phyloP scores from a whole-genome alignment of 768 basidiomycete genomes.

The Wakefieldia striispora region DNA sequence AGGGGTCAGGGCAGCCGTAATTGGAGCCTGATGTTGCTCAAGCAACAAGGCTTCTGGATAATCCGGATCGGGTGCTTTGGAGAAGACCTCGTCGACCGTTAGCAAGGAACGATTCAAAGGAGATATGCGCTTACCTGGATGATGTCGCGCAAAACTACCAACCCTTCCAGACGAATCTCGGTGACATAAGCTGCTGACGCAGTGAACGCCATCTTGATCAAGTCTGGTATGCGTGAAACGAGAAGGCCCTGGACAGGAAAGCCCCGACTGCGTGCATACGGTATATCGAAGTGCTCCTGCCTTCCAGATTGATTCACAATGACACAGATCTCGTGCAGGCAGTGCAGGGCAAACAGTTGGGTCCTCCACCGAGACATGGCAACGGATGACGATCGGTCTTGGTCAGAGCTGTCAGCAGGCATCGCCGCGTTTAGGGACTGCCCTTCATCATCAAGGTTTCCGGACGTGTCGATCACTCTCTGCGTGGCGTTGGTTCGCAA shows the following conservation, averaged over 20 bases:
- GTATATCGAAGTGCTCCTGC: conserved; percentile 81
- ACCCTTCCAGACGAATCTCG: conserved; percentile 88
- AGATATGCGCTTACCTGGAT: conserved; percentile 61
- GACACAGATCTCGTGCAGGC: conserved; percentile 84
- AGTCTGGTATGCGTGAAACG: conserved; percentile 82
- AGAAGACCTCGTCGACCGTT: conserved; percentile 65
- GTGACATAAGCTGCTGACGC: conserved; percentile 96
- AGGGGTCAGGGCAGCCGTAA: conserved; percentile 94
- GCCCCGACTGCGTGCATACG: conserved; percentile 61
- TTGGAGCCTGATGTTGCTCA: conserved; percentile 97
- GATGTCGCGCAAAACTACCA: conserved; percentile 86
- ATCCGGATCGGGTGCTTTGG: conserved; percentile 84
- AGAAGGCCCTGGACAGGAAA: conserved; percentile 62
- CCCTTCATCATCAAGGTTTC: conserved; percentile 83
- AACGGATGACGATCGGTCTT: conserved; percentile 36
- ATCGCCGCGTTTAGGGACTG: conserved; percentile 78
- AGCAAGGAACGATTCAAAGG: not conserved
- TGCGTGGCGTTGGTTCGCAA: conserved; percentile 85
- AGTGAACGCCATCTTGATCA: conserved; percentile 98
- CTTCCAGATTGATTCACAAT: conserved; percentile 71
- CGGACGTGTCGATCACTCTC: conserved; percentile 61
- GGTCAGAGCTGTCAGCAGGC: conserved; percentile 27
- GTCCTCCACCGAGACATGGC: conserved; percentile 91
- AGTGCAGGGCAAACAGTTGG: conserved; percentile 90
- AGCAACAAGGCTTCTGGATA: conserved; percentile 87